Evolutionary conservation across 345 rosid species (phyloP).

Genomic region (Eucalyptus fibrosa): DNA sequence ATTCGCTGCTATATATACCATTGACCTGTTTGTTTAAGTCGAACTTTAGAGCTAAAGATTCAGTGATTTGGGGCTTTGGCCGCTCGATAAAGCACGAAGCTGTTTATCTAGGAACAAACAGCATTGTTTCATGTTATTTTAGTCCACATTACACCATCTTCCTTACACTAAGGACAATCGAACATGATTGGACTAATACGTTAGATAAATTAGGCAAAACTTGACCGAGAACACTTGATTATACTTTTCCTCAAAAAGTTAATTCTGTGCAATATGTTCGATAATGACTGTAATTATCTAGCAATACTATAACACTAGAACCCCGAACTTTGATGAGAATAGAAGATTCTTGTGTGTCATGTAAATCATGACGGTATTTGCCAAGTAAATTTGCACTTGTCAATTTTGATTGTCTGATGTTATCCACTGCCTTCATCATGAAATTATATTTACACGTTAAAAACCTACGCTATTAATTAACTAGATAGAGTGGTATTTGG

Average conservation of each 20-base stretch:
- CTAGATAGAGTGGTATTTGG: neutral
- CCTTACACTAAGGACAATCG: neutral
- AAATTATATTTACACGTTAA: too few relatives aligned
- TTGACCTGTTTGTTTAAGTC: neutral
- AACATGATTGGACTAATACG: neutral
- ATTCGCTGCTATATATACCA: too few relatives aligned
- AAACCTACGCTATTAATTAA: neutral
- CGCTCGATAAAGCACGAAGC: fast-evolving
- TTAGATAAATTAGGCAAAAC: neutral
- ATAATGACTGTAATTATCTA: neutral
- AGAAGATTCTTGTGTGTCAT: neutral
- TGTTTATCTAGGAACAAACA: neutral
- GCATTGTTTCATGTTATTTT: fast-evolving
- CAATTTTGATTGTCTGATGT: neutral
- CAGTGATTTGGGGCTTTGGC: neutral
- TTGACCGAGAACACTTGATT: neutral
- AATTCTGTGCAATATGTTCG: neutral
- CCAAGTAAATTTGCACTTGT: neutral
- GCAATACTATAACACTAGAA: neutral
- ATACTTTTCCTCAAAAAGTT: neutral
- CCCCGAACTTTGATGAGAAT: neutral
- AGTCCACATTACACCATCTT: neutral
- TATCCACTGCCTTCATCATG: neutral
- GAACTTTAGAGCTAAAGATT: neutral
- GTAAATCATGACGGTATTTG: neutral